phyloP scores from a whole-genome alignment of 2,329 filamentous ascomycete genomes.

The Botryotinia narcissicola region DNA sequence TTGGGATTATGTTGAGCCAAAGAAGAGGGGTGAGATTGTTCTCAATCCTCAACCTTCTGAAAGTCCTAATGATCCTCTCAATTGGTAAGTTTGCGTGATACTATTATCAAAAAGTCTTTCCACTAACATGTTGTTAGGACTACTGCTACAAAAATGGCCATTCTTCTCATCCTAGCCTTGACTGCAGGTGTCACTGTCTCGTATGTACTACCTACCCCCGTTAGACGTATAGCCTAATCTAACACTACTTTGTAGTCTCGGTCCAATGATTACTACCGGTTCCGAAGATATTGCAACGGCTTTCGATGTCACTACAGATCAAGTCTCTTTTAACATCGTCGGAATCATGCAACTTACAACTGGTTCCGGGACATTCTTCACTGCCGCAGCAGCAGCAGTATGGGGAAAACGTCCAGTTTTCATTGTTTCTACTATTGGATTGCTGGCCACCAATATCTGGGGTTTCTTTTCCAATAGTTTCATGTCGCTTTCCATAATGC shows the following conservation, averaged over 20 bases:
- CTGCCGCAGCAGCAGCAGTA: slow-evolving; percentile 42
- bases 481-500: slow-evolving; percentile 40
- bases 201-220: slow-evolving; percentile 26
- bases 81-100: slow-evolving; percentile 42
- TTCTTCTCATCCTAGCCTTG: slow-evolving; percentile 33
- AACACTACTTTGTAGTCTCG: slow-evolving; percentile 35
- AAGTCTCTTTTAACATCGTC: slow-evolving; percentile 39
- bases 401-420: slow-evolving; percentile 37
- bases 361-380: slow-evolving; percentile 44
- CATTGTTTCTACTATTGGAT: slow-evolving; percentile 37
- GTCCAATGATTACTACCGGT: slow-evolving; percentile 44
- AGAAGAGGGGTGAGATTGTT: slow-evolving; percentile 47
- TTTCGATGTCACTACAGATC: slow-evolving; percentile 42
- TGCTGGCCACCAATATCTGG: slow-evolving; percentile 42
- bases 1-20: slow-evolving; percentile 37
- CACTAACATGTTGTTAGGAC: slow-evolving; percentile 15
- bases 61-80: slow-evolving; percentile 53
- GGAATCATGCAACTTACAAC: slow-evolving; percentile 43
- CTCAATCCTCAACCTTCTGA: slow-evolving; percentile 53
- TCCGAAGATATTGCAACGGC: slow-evolving; percentile 39
- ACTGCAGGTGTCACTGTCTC: slow-evolving; percentile 35
- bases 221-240: slow-evolving; percentile 22
- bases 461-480: slow-evolving; percentile 43
- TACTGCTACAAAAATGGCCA: slow-evolving; percentile 31
- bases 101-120: slow-evolving; percentile 30